Base-by-base conservation (phyloP, 2,329 filamentous ascomycete genomes). In the Botryosphaeria dothidea region DNA sequence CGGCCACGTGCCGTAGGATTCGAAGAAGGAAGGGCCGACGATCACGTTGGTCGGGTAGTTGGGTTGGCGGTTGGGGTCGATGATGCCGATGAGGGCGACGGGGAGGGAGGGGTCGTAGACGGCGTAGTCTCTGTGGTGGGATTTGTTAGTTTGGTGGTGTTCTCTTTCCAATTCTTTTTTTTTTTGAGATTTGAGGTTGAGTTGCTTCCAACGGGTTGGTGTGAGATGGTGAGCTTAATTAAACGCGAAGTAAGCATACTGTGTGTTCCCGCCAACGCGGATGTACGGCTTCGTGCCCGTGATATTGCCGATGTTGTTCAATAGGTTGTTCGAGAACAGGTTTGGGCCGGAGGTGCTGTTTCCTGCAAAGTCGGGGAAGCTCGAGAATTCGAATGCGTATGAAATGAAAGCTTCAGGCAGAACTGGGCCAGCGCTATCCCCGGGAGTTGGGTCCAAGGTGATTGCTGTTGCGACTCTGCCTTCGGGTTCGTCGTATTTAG, bases 221-320 rank as follows among this genome's bases (percentile, higher is more conserved):
- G n/a, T n/a, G n/a, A n/a, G n/a, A n/a, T n/a, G n/a, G n/a, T n/a
- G n/a, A n/a, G n/a, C n/a, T n/a, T n/a, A n/a, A n/a, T n/a, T n/a
- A n/a, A n/a, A n/a, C n/a, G n/a, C n/a, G n/a, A n/a, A 34, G 7
- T 17, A 17, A 31, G 17, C 68, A 54, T 69, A 77, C 74, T 90
- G 87, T 0, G 87, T 89, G 69, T 89, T 90, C n/a, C 87, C 88
- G 3, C 88, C 87, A 1, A 90, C 86, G 17, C 87, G 80, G 64
- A 90, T 84, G 68, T 85, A 81, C 1, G 87, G 87, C 67, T 86
- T 87, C 6, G 79, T 80, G 8, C 86, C 86, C 15, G 79, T 80
- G 3, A 88, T 70, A n/a, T 80, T 72, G 1, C 78, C 83, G 21
- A 90, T 69, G 65, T 88, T 89, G 34, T 83, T 80, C 27, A 90